These are phyloP conservation scores for Hymenoscyphus occultus DNA, from an alignment of 2,329 filamentous ascomycete species.

Conservation along the genomic window DNA sequence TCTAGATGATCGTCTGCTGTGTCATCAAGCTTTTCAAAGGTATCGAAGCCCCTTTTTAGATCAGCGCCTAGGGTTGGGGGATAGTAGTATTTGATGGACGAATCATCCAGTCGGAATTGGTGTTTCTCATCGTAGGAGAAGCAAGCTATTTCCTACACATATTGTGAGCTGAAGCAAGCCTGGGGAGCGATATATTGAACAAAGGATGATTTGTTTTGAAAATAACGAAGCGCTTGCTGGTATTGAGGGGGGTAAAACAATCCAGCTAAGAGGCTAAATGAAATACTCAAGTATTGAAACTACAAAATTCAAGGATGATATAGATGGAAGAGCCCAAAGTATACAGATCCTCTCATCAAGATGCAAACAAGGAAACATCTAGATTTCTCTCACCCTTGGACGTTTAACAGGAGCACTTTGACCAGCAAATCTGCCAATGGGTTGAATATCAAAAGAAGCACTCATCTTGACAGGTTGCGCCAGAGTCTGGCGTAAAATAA, in stretches of 20 bases:
- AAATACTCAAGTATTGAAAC: too few species aligned
- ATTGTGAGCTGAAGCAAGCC: not conserved
- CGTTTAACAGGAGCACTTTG: conserved; percentile 68
- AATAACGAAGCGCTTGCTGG: not conserved
- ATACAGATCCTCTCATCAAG: not conserved
- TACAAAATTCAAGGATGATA: not conserved
- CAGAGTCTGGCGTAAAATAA: not conserved
- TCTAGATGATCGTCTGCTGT: conserved; percentile 83
- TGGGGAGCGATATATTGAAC: not conserved
- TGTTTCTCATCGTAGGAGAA: conserved; percentile 93
- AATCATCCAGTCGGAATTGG: conserved; percentile 70
- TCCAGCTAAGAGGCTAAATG: too few species aligned
- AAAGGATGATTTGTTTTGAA: not conserved
- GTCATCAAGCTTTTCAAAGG: conserved; percentile 80
- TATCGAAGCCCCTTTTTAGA: conserved; percentile 76
- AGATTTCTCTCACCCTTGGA: conserved; percentile 56
- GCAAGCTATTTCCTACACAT: conserved; percentile 73
- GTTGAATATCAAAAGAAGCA: conserved; percentile 61
- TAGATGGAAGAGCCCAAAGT: not conserved
- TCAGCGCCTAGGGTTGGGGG: conserved; percentile 68
- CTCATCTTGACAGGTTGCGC: conserved; percentile 24
- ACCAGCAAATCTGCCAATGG: conserved; percentile 66
- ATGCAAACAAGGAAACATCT: conserved; percentile 1
- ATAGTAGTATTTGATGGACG: conserved; percentile 85
- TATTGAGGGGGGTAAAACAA: not conserved